Base-by-base conservation (phyloP, 768 basidiomycete species). In the Tylopilus felleus region DNA sequence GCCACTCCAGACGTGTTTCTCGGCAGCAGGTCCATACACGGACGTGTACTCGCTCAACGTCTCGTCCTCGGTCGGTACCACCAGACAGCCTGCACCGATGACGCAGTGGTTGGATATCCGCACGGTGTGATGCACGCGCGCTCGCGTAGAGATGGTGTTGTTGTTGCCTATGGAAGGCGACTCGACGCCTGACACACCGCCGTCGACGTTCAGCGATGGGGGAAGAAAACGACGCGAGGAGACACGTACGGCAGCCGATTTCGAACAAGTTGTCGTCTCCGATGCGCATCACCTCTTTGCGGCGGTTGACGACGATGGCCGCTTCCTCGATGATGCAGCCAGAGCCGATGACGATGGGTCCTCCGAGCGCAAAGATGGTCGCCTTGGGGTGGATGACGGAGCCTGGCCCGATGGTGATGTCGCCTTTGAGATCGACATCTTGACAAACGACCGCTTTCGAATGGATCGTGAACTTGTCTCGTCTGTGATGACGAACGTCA, bases 241-340 rank as follows among this genome's bases (percentile, higher is more conserved):
- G 17, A 17, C 14, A 84, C 90, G 57, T 65, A 96, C 96, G 87
- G 70, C 88, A 92, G 21, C 90, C 91, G 49, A 97, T 92, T 73
- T 97, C 93, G 64, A 99, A 96, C 53, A 94, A 75, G 69, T 98
- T 98, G 56, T 90, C 85, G 68, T 96, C 86, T 6, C 96, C 96
- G 45, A 99, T 93, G 19, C 86, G 83, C 93, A 98, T 92, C 33
- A 88, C 82, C 65, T 93, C 89, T 63, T 89, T 93, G 50, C 56
- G 88, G 83, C 91, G 79, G 71, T 98, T 98, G 48, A 97, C 87
- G 57, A 99, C 83, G 62, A 97, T 86, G 6, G 83, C 90, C 12
- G 81, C 82, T 67, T 99, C 97, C 65, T 98, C 97, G 53, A 98
- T 83, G 62, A 98, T 90, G 65, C 92, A 94, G 49, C 87, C 82